Base-by-base conservation (phyloP, 768 basidiomycete species). In the Scleroderma citrinum region DNA sequence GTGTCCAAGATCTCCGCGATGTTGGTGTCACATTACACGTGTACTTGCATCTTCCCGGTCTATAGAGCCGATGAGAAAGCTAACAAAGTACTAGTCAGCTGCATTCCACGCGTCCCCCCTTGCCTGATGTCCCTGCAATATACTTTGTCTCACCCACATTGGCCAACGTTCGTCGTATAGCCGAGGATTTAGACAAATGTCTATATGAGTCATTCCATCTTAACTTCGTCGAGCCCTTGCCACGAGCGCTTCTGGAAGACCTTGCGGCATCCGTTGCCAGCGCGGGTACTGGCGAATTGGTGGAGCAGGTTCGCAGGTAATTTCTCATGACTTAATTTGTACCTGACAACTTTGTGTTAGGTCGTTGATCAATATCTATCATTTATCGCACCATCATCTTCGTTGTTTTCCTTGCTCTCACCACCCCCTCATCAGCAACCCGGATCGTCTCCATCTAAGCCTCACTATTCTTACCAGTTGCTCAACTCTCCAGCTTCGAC, bases 21-120 rank as follows among this genome's bases (percentile, higher is more conserved):
- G 89, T 91, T 43, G 96, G 96, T 29, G 93, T 99, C 36, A 99
- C 96, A 8, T 76, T 99, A 50, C 96, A 99, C 71, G 92, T 98
- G 94, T 97, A 73, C 59, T 91, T 72, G 47, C 21, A 46, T 12
- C 34, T 30, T 29, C 26, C 26, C 26, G 30, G 46, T 44, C 21
- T 29, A 52, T 13, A 30, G 24, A 16, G 54, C 42, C 40, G 10
- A 16, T 50, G 20, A 35, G 37, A n/a, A 39, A 17, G 26, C 44
- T 56, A 32, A 52, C 46, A 17, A 24, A 13, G 43, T 49, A 38
- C 30, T 54, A 97, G 94, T 54, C 96, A 98, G 74, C 70, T 98
- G 5, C 93, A 97, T 63, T 83, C 92, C 0, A 70, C 81, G 31
- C 80, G 96, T 49, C 96, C 96, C 23, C 79, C 92, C 5, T 72